A percentile compares a stretch with the other conserved stretches of the same genome.
These are phyloP conservation scores for Thermoascus crustaceus DNA, from an alignment of 2,329 filamentous ascomycete genomes.

Conservation along the genomic window DNA sequence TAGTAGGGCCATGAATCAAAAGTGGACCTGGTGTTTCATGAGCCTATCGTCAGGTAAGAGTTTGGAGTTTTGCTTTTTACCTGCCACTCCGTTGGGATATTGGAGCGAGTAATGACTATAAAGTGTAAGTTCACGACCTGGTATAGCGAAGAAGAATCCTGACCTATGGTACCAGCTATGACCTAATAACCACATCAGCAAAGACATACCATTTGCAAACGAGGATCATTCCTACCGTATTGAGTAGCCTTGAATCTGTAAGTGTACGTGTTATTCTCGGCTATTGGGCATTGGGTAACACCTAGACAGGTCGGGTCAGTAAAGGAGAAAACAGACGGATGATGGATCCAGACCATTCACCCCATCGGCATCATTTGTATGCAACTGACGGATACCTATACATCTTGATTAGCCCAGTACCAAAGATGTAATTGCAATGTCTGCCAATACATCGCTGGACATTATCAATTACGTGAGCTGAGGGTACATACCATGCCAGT, in stretches of 20 bases:
- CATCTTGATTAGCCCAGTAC: not conserved
- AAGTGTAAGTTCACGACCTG: not conserved
- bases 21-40: conserved; percentile 21
- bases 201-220: too few relatives aligned
- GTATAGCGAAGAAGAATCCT: not conserved
- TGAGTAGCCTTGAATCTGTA: conserved; percentile 20
- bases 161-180: conserved; percentile 5
- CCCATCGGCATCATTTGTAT: conserved; percentile 3
- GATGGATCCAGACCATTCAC: conserved; percentile 1
- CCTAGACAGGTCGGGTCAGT: not conserved
- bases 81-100: conserved; percentile 2
- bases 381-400: conserved; percentile 2
- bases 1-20: conserved; percentile 21
- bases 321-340: not conserved
- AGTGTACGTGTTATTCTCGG: conserved; percentile 7
- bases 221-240: too few relatives aligned
- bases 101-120: conserved; percentile 4
- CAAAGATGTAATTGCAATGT: too few relatives aligned
- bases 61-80: not conserved
- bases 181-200: conserved; percentile 16
- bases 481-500: conserved; percentile 10
- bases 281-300: conserved; percentile 2
- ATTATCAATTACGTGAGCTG: too few relatives aligned
- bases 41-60: conserved; percentile 13
- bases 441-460: too few relatives aligned